phyloP scores from a whole-genome alignment of 768 basidiomycete genomes.

The Rubroboletus pulcherrimus region DNA sequence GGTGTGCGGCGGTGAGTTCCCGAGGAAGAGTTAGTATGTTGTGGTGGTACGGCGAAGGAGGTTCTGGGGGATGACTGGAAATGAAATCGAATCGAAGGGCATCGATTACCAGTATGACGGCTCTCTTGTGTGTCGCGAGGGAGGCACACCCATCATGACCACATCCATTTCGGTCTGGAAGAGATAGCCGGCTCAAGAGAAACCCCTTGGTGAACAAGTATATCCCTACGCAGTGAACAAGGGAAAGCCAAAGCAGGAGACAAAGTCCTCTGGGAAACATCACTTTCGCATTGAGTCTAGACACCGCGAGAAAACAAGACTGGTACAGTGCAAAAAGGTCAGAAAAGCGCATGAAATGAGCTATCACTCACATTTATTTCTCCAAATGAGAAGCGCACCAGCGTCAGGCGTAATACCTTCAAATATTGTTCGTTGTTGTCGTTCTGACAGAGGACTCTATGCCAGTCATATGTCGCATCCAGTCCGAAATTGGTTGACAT shows the following conservation, averaged over 20 bases:
- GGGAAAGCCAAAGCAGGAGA: slow-evolving; percentile 55
- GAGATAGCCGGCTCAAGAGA: slow-evolving; percentile 65
- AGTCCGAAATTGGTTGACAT: background rate
- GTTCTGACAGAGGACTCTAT: too few relatives aligned
- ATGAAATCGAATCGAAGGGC: slow-evolving; percentile 93
- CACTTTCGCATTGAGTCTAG: slow-evolving; percentile 7
- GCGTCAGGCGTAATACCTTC: background rate
- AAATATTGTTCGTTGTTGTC: background rate
- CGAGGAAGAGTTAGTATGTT: slow-evolving; percentile 76
- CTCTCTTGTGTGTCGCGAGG: slow-evolving; percentile 68
- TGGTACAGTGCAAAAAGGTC: background rate
- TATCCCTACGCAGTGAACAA: slow-evolving; percentile 73
- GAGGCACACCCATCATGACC: slow-evolving; percentile 41
- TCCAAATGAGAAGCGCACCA: background rate
- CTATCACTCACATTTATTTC: background rate
- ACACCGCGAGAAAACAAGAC: background rate
- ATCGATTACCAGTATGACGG: slow-evolving; percentile 86
- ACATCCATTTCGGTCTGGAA: slow-evolving; percentile 42
- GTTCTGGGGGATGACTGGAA: slow-evolving; percentile 55
- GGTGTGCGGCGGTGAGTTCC: slow-evolving; percentile 59
- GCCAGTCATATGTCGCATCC: too few relatives aligned
- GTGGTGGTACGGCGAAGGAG: slow-evolving; percentile 70
- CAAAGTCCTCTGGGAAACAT: slow-evolving; percentile 18
- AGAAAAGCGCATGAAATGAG: background rate
- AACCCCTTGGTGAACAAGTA: slow-evolving; percentile 92